Evolutionary conservation across 805 yeast species (phyloP).

Genomic region (Grigorovia yakushimaensis): DNA sequence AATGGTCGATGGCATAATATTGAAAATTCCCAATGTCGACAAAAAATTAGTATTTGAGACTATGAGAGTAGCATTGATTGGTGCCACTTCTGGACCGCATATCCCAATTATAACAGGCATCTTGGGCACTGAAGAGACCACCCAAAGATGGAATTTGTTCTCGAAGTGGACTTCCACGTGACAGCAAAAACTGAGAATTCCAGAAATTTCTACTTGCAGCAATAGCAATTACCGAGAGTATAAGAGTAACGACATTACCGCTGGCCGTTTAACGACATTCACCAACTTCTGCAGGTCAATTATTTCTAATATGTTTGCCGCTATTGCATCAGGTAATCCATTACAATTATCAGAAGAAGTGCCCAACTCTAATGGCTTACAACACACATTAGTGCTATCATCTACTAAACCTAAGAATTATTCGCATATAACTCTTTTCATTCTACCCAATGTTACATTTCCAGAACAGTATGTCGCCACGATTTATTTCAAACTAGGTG

Average conservation of each 20-base stretch:
- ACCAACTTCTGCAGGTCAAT: neutral
- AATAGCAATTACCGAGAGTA: neutral
- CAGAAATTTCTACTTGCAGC: neutral
- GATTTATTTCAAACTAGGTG: conserved; percentile 78
- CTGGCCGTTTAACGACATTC: too few species aligned
- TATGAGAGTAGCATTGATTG: conserved; percentile 60
- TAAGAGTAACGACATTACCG: neutral
- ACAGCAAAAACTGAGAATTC: neutral
- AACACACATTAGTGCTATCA: conserved; percentile 28
- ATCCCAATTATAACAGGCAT: conserved; percentile 48
- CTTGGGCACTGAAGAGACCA: conserved; percentile 38
- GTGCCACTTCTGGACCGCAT: conserved; percentile 59
- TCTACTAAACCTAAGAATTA: conserved; percentile 29
- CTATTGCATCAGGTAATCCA: conserved; percentile 32
- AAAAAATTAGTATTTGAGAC: conserved; percentile 42
- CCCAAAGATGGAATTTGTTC: conserved; percentile 23
- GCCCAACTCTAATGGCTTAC: conserved; percentile 30
- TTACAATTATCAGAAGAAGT: conserved; percentile 29
- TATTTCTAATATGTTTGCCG: conserved; percentile 28
- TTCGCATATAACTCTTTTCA: conserved; percentile 74
- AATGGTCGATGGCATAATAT: neutral
- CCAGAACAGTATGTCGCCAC: conserved; percentile 72
- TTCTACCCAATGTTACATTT: conserved; percentile 69
- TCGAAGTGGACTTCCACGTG: neutral
- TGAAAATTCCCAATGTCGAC: neutral